Conservation (phyloP, 1,139 yeast genomes). For the Scheffersomyces titani region DNA sequence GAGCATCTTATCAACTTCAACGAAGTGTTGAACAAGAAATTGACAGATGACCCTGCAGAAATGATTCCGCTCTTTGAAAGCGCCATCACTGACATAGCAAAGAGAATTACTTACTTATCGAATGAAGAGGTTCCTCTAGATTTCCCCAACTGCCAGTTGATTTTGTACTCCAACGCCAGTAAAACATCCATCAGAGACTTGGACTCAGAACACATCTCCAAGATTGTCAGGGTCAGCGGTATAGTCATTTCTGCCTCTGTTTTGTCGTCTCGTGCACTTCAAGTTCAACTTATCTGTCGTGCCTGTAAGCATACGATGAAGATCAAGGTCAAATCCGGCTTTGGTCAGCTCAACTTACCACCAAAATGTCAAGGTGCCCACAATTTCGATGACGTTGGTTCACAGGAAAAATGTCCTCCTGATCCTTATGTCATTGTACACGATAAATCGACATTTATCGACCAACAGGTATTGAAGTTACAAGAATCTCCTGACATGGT, state of each 20-base stretch:
- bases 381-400: slow-evolving; percentile 41
- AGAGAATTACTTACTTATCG: slow-evolving; percentile 67
- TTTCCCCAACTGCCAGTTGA: slow-evolving; percentile 83
- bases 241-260: slow-evolving; percentile 92
- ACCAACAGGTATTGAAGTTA: slow-evolving; percentile 89
- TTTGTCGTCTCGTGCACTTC: slow-evolving; percentile 83
- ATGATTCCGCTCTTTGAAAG: slow-evolving; percentile 86
- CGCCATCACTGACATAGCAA: slow-evolving; percentile 90
- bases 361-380: slow-evolving; percentile 70
- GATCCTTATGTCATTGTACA: slow-evolving; percentile 95
- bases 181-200: slow-evolving; percentile 74
- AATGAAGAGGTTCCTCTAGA: slow-evolving; percentile 54
- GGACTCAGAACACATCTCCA: slow-evolving; percentile 86
- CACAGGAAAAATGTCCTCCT: slow-evolving; percentile 73
- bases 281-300: slow-evolving; percentile 82
- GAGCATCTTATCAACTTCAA: slow-evolving; percentile 87
- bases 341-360: slow-evolving; percentile 81
- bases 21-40: slow-evolving; percentile 82
- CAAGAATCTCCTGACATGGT: slow-evolving; percentile 98
- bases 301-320: slow-evolving; percentile 80
- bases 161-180: slow-evolving; percentile 72
- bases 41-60: slow-evolving; percentile 86
- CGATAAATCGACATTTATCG: slow-evolving; percentile 88
- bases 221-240: slow-evolving; percentile 89
- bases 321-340: slow-evolving; percentile 67